phyloP scores from a whole-genome alignment of 169 alveolate species.

The Prorocentrum cordatum region DNA sequence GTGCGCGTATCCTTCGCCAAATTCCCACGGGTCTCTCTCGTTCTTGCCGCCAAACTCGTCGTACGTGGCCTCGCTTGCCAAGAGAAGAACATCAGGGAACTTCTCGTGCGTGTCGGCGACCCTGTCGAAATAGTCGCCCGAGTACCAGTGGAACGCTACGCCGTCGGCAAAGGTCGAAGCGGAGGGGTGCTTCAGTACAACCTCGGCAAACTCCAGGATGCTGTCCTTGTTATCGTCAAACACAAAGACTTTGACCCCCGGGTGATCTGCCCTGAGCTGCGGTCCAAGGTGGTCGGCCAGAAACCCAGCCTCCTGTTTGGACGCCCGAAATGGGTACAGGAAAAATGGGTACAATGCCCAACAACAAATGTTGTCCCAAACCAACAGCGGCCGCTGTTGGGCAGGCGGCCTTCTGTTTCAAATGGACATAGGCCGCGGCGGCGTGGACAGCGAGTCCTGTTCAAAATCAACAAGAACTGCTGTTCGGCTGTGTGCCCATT shows the following conservation, averaged over 20 bases:
- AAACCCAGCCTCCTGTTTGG: constrained; percentile 4
- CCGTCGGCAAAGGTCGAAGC: constrained; percentile 4
- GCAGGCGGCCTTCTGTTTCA: no score
- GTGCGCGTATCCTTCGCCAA: constrained; percentile 56
- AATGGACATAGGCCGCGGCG: no score
- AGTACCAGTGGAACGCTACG: constrained; percentile 34
- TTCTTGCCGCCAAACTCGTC: no score
- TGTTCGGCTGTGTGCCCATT: no score
- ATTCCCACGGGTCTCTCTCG: constrained; percentile 10
- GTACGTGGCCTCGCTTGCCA: constrained; percentile 30
- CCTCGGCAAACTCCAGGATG: not conserved
- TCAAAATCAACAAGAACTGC: no score
- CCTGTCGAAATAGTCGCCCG: constrained; percentile 39
- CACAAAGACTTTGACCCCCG: not conserved
- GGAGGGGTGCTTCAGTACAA: not conserved
- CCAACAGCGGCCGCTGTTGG: no score
- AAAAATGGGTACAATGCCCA: no score
- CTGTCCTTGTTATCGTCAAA: constrained; percentile 46
- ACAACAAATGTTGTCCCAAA: no score
- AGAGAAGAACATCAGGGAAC: not conserved
- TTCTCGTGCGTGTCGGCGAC: not conserved
- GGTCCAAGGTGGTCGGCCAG: constrained; percentile 4
- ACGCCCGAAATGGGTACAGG: no score
- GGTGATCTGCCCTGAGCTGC: not conserved
- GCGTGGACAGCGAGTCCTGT: no score